Base-by-base conservation (phyloP, 441 rosid species). In the Geranium incanum region DNA sequence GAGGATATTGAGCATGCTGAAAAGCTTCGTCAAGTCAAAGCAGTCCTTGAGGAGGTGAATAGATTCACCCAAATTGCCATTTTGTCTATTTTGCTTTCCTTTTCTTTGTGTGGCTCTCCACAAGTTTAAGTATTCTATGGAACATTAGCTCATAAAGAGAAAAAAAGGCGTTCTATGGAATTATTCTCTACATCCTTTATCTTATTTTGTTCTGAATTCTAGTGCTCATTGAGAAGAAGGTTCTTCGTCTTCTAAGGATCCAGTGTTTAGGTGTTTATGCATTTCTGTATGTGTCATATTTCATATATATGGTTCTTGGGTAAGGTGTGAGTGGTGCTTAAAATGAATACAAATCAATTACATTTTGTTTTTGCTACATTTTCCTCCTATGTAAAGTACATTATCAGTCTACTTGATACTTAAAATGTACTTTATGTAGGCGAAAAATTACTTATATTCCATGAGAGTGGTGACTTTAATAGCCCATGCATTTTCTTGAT, bases 21-120 rank as follows among this genome's bases (percentile, higher is more conserved):
- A 82, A 96, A 96, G 86, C 94, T 96, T 86, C 99, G 98, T 70
- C 99, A 93, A 82, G 99, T 96, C 52, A 96, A 96, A 86, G 98
- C 98, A 70, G 99, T 96, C 66, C 97, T 96, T 71, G 99, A 96
- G 85, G 99, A 96, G 99, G 99, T 93, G 77, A 68, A 68, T 68
- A 60, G 45, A 23, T 64, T 68, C 55, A 50, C 62, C 9, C 18
- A 19, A 67, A 15, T 67, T 15, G 6, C 8, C 41, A 67, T 41
- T 39, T 67, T 6, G 6, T 37, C 23, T 67, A 39, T 18, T 15
- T 1, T 16, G 52, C 6, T 67, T 36, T 33, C 43, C 45, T 11
- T 15, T n/a, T 43, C 50, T 43, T 23, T 43, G 4, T 38, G 62
- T 59, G 13, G 57, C 36, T 63, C 7, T 6, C 5, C 5, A 12